These are phyloP conservation scores for Ceratorhiza oryzae-sativae DNA, from an alignment of 1,284 basidiomycete genomes.

Conservation along the genomic window DNA sequence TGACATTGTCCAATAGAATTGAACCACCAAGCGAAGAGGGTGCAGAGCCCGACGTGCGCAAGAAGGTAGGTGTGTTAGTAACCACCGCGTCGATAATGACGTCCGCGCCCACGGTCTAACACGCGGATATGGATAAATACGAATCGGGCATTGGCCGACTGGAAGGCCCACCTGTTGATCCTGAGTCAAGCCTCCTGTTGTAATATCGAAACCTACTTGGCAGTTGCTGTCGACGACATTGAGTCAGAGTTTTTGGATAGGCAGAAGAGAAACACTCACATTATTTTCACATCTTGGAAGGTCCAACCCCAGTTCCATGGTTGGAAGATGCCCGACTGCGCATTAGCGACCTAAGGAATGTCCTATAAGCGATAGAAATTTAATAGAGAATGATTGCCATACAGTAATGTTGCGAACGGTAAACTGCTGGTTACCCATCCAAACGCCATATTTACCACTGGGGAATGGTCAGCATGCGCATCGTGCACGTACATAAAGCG, in stretches of 20 bases:
- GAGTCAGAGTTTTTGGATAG: neutral
- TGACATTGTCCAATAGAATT: conserved; percentile 53
- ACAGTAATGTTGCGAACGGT: conserved; percentile 61
- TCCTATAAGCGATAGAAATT: neutral
- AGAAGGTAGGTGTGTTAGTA: conserved; percentile 52
- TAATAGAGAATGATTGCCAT: too few species aligned
- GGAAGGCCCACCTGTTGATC: conserved; percentile 53
- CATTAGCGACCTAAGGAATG: conserved; percentile 59
- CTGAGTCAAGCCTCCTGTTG: conserved; percentile 57
- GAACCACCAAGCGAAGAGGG: conserved; percentile 58
- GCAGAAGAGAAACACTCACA: conserved; percentile 56
- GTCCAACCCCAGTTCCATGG: conserved; percentile 60
- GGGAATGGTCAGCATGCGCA: neutral
- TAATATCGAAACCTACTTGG: conserved; percentile 57
- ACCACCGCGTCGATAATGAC: conserved; percentile 69
- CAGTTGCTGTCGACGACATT: neutral
- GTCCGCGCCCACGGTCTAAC: conserved; percentile 60
- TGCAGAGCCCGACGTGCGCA: conserved; percentile 59
- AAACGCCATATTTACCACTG: conserved; percentile 61
- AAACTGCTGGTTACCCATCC: conserved; percentile 75
- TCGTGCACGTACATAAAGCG: neutral
- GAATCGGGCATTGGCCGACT: conserved; percentile 37
- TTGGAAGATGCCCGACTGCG: conserved; percentile 53
- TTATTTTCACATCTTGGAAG: conserved; percentile 65
- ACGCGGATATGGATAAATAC: neutral